phyloP scores from a whole-genome alignment of 2,329 filamentous ascomycete genomes.

The Colletotrichum sp. region DNA sequence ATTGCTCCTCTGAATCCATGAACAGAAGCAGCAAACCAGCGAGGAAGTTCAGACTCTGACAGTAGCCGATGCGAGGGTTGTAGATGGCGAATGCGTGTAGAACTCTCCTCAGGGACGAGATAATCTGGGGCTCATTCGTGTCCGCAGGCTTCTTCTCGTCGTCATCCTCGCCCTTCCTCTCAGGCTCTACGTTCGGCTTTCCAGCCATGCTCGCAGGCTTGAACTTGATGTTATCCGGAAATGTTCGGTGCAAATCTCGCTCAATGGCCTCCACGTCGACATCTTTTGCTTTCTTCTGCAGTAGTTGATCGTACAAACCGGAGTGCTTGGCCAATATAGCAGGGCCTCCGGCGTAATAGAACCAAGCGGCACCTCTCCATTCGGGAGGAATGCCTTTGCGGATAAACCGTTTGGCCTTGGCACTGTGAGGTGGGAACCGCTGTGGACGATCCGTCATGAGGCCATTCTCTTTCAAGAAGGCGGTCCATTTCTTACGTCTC shows the following conservation, averaged over 20 bases:
- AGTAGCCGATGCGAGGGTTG: slow-evolving; percentile 92
- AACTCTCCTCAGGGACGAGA: slow-evolving; percentile 82
- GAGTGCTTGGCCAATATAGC: slow-evolving; percentile 77
- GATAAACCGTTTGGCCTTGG: slow-evolving; percentile 88
- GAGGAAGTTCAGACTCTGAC: slow-evolving; percentile 94
- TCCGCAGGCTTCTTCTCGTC: slow-evolving; percentile 25
- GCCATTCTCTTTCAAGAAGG: slow-evolving; percentile 77
- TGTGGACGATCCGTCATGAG: slow-evolving; percentile 74
- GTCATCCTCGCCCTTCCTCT: background rate
- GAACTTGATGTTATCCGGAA: slow-evolving; percentile 92
- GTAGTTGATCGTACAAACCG: slow-evolving; percentile 76
- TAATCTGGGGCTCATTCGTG: slow-evolving; percentile 74
- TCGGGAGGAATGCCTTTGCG: slow-evolving; percentile 94
- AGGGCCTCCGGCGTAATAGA: slow-evolving; percentile 91
- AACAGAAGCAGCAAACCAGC: slow-evolving; percentile 90
- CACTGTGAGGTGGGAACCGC: slow-evolving; percentile 79
- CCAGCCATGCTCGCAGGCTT: slow-evolving; percentile 59
- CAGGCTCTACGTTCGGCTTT: slow-evolving; percentile 33
- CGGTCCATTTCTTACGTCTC: slow-evolving; percentile 81
- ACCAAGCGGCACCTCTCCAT: slow-evolving; percentile 96
- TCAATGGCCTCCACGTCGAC: slow-evolving; percentile 91
- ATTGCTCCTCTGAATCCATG: slow-evolving; percentile 85
- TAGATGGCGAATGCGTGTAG: slow-evolving; percentile 90
- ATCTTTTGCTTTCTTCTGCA: slow-evolving; percentile 68
- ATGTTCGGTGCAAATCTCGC: slow-evolving; percentile 90